Evolutionary conservation across 2,329 filamentous ascomycete species (phyloP), one percentile per base, ranked within the genome.

Genomic region (Fusarium sp.): DNA sequence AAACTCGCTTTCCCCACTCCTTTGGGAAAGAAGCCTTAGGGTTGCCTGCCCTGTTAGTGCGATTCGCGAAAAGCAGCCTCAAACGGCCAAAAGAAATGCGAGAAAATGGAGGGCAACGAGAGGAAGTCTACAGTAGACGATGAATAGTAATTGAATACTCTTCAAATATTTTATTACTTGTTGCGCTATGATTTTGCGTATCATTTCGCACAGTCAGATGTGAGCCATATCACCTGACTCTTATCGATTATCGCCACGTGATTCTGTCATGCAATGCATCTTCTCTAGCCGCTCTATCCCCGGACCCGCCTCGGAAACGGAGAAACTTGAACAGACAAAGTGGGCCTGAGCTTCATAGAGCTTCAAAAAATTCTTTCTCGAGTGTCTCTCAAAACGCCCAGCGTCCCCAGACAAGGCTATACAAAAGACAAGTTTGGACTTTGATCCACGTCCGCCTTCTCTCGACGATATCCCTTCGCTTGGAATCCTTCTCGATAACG

Each of bases 1-100:
- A 84, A 81, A 77, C 80, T 85, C 83, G 83, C 84, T 85, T 85
- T 68, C 65, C 18, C 65, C 65, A 85, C 84, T 79, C 59, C 78
- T 81, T 77, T 73, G 77, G 78, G 68, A 77, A 78, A 65, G 76
- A 75, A 58, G 73, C 53, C 59, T 83, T 84, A 84, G 82, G 82
- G 82, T 76, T 77, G 70, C 45, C 79, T 83, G 80, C 82, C 82
- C 82, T 84, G 75, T 63, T 71, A 41, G 39, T 53, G 56, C 42
- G 22, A 49, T 63, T 25, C 22, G 13, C 29, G 52, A 52, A 64
- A 68, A 49, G 38, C n/a, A 4, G 6, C 25, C 46, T 46, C 38
- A 56, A 57, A 71, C 66, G 50, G 53, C 56, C 44, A 17, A 53
- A 38, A 62, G 65, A 76, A 65, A 56, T 49, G 35, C 7, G 6